Evolutionary conservation across 257 asterid genomes (phyloP).

Genomic region (Ocimum tenuiflorum): DNA sequence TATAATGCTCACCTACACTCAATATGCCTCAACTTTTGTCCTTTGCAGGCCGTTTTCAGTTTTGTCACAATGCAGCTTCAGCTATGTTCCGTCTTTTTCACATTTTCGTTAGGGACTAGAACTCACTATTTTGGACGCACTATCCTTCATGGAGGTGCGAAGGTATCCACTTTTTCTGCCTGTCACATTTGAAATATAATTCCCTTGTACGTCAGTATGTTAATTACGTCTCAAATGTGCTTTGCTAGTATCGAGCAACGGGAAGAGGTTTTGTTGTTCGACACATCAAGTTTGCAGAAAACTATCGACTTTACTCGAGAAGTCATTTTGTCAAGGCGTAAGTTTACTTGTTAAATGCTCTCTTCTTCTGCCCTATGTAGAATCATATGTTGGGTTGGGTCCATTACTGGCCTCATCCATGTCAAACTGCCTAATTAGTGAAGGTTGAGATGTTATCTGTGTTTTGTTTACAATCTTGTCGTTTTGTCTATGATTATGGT

Average conservation of each 20-base stretch:
- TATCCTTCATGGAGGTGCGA: constrained; percentile 98
- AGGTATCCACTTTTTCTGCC: constrained; percentile 41
- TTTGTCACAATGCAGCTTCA: constrained; percentile 98
- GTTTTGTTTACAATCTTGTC: constrained; percentile 3
- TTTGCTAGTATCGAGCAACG: constrained; percentile 85
- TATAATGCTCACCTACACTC: neutral
- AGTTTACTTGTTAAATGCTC: constrained; percentile 14
- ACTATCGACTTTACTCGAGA: constrained; percentile 89
- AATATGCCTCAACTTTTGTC: neutral
- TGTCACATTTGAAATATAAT: neutral
- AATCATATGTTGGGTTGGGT: neutral
- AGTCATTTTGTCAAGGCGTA: constrained; percentile 99
- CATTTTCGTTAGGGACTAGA: constrained; percentile 89
- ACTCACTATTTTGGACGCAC: constrained; percentile 99
- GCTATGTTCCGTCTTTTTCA: constrained; percentile 92
- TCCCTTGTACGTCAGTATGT: constrained; percentile 11
- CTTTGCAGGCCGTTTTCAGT: constrained; percentile 86
- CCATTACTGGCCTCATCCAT: neutral
- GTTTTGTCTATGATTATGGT: neutral
- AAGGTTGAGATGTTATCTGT: neutral
- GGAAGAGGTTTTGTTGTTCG: constrained; percentile 98
- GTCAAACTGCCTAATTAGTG: neutral
- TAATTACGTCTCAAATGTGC: constrained; percentile 18
- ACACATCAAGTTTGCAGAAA: constrained; percentile 93
- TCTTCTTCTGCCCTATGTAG: neutral